Evolutionary conservation across 345 rosid species (phyloP), one percentile per base, ranked within the genome.

Genomic region (Turnera subulata): DNA sequence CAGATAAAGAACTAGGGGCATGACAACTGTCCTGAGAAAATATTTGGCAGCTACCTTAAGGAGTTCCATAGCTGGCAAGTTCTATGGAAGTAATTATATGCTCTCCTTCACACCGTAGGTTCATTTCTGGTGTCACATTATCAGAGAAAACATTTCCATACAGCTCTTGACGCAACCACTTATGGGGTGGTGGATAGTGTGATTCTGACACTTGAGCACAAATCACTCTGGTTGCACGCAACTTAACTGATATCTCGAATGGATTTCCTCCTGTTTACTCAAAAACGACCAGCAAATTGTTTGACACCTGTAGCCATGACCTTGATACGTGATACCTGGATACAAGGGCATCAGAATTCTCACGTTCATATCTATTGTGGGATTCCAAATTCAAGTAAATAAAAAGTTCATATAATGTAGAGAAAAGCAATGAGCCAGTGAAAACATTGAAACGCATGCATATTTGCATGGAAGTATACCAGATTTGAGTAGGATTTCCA

Each of bases 231-330:
- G 90, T 65, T 52, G 69, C 70, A 20, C 75, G 87, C 56, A 79
- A 69, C 72, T 86, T 84, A 46, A 81, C 56, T n/a, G 90, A 85
- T 55, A 88, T 76, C 45, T 80, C 81, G 64, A 80, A 91, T 24
- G 98, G 96, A 75, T 91, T 81, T 24, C 98, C 98, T 48, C 92
- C 92, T 2, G 77, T 78, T 78, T 91, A 96, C 82, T 91, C 98
- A 68, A 91, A 86, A 63, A 91, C 48, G 46, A 91, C 95, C 2
- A 91, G 92, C 65, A 84, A 70, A 70, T 91, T 91, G 58, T 78
- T 71, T 44, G 94, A 79, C 20, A 72, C 64, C 29, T 77, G 74
- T 66, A 91, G 75, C 98, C 96, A 91, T 9, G 96, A 74, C 25
- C 90, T 82, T 40, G 98, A 96, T 40, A 91, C 67, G 53, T 91